Evolutionary conservation across 768 basidiomycete genomes (phyloP).

Genomic region (Lentinus brumalis): DNA sequence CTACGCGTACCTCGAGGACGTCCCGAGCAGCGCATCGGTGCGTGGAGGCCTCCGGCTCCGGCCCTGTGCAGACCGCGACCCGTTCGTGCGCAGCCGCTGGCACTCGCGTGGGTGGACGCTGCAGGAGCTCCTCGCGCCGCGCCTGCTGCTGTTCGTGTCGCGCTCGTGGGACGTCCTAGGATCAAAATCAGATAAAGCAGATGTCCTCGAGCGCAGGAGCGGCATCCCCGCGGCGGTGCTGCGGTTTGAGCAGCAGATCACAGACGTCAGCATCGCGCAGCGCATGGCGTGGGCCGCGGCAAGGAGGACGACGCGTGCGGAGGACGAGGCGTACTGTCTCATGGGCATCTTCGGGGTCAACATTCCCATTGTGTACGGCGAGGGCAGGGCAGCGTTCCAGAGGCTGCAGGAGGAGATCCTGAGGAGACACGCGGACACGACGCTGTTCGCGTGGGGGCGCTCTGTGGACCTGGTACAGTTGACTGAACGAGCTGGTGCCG

Average conservation of each 20-base stretch:
- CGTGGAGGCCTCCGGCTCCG: no score
- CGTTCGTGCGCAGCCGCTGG: background rate
- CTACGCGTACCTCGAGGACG: slow-evolving; percentile 1
- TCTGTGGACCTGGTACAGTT: no score
- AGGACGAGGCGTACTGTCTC: slow-evolving; percentile 4
- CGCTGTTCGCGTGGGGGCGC: background rate
- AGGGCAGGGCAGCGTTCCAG: background rate
- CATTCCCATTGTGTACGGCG: slow-evolving; percentile 1
- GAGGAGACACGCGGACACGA: background rate
- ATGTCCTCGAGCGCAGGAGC: background rate
- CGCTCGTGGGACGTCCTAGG: background rate
- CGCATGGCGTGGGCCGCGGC: background rate
- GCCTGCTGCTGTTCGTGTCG: background rate
- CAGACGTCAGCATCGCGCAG: background rate
- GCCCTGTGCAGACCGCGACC: no score
- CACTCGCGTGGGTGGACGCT: slow-evolving; percentile 6
- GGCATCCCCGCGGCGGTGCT: background rate
- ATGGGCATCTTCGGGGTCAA: background rate
- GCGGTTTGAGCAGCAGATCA: background rate
- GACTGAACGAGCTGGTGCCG: no score
- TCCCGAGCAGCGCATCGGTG: background rate
- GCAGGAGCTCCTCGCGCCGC: slow-evolving; percentile 6
- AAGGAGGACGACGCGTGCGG: background rate
- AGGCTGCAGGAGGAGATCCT: background rate
- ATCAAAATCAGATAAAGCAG: background rate